Evolutionary conservation across 108 stramenopile genomes (phyloP), one percentile per base, ranked within the genome.

Genomic region (Conticribra guillardii): DNA sequence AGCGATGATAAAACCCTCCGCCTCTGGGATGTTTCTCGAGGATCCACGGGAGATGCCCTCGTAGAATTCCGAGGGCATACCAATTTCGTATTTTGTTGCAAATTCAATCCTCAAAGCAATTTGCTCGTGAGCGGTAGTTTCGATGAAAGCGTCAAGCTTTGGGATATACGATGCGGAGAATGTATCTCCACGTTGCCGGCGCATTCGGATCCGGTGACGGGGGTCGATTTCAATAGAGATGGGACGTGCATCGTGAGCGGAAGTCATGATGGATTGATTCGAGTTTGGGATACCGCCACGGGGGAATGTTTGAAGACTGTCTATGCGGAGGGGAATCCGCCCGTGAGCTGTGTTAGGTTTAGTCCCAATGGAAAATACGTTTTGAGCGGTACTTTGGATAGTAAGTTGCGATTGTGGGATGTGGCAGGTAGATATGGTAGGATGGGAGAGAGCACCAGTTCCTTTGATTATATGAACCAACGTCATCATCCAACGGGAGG

Each of bases 231-330:
- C 63, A 92, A 92, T 64, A 74, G 90, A 0, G 96, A 97, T 67
- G 92, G 94, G 30, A 95, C 93, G 9, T 89, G 89, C 47, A 81
- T 97, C 4, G 89, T 87, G 0, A 87, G 83, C 16, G 92, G 90
- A 8, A 82, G 79, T 45, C 92, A 96, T 56, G 98, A 99, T 83
- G 97, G 98, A 11, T 83, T 99, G 65, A 80, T 94, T 24, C 80
- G 98, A 21, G 79, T 99, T 14, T 99, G 98, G 98, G 97, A 99
- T 76, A 88, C 89, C 1, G 87, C 85, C n/a, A 97, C 92, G 14
- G 97, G 96, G 5, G 91, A 96, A 55, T 99, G 98, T 67, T 76
- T 97, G 34, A 96, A 95, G 74, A 99, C 98, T 17, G 85, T 99
- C 19, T 95, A 91, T 74, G 96, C 96, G 0, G 93, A 91, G 7